Evolutionary conservation across 768 basidiomycete species (phyloP), one percentile per base, ranked within the genome.

Genomic region (Podaxis sp.): DNA sequence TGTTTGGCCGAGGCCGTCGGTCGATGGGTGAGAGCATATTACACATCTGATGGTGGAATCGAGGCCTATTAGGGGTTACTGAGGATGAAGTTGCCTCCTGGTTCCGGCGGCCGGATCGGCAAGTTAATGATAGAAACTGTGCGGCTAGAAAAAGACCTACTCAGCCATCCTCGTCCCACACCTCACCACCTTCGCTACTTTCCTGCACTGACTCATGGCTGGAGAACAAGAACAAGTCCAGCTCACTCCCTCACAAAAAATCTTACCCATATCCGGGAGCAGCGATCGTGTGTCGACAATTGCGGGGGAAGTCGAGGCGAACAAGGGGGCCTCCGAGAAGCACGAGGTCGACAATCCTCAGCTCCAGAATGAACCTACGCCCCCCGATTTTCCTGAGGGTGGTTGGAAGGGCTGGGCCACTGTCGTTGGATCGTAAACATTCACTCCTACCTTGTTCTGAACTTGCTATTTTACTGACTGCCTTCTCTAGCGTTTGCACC

Each of bases 401-500:
- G 65, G 65, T 13, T 42, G 21, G 55, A 61, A 28, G 56, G 65
- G 37, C 18, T 66, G 65, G 65, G 36, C 55, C 2, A 48, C 57
- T 11, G 65, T 66, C 18, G 46, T 46, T 28, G 65, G 65, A 25
- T 50, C 61, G 65, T 66, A 44, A 62, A 61, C 47, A 2, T 48
- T 14, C 13, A 48, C 0, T 11, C 35, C 23, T 14, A 2, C 10
- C n/a, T 14, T 21, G 28, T 18, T 27, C 23, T 10, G 23, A 25
- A 11, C 3, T 11, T 21, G 18, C 3, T 48, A 10, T 23, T 27
- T 48, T 5, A 0, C 47, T 23, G 14, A 11, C 21, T 9, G 10
- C 23, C 46, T 35, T 38, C 46, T 21, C 21, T 62, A 65, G 48
- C 44, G 64, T 55, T 54, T 69, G 53, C 38, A 37, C 59, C 11